These are phyloP conservation scores for Eucalyptus sp. DNA, from an alignment of 345 rosid genomes.

Conservation along the genomic window DNA sequence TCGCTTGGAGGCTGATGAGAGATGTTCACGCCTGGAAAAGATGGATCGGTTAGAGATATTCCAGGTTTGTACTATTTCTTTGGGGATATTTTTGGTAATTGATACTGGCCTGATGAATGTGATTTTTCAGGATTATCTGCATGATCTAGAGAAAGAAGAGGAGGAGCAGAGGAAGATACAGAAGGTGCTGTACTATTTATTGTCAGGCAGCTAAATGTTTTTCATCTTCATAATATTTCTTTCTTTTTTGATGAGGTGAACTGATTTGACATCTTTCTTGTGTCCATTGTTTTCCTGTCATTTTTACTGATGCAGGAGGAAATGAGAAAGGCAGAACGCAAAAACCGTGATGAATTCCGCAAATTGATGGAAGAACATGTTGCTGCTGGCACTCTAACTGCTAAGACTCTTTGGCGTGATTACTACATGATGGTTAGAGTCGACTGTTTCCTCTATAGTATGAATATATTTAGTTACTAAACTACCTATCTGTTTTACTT, in stretches of 20 bases:
- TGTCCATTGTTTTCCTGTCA: background rate
- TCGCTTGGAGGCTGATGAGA: constrained; percentile 81
- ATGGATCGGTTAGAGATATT: constrained; percentile 81
- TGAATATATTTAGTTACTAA: background rate
- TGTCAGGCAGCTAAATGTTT: background rate
- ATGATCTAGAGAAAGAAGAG: constrained; percentile 79
- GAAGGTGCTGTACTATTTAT: constrained; percentile 33
- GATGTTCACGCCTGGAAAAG: constrained; percentile 86
- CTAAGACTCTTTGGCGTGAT: constrained; percentile 84
- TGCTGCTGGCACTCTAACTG: constrained; percentile 56
- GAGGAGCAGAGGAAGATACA: constrained; percentile 86
- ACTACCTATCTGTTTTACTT: background rate
- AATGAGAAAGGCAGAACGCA: constrained; percentile 77
- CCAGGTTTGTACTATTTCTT: constrained; percentile 42
- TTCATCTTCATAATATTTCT: background rate
- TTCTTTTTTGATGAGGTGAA: background rate
- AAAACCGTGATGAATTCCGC: constrained; percentile 93
- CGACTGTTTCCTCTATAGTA: background rate
- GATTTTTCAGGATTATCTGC: constrained; percentile 61
- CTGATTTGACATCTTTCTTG: background rate
- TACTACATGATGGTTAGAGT: constrained; percentile 53
- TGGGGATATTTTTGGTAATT: background rate
- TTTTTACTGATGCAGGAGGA: constrained; percentile 54
- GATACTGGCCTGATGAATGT: constrained; percentile 1
- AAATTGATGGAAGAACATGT: constrained; percentile 80